Evolutionary conservation across 495 filamentous ascomycete species (phyloP), one percentile per base, ranked within the genome.

Genomic region (Lepraria neglecta): DNA sequence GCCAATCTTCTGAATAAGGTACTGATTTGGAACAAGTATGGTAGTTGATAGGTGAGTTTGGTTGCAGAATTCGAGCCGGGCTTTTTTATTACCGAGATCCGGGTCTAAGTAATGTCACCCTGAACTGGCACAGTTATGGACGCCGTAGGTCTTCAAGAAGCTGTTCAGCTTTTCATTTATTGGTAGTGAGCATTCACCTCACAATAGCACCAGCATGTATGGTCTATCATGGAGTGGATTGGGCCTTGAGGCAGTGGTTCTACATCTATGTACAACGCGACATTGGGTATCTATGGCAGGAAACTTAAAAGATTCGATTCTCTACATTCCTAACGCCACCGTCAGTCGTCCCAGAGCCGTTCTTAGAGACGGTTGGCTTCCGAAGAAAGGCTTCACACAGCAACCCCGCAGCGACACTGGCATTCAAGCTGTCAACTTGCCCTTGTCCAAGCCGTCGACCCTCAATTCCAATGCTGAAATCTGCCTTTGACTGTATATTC

Each of bases 371-470:
- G 15, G 24, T 40, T 31, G 63, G 60, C 46, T 43, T 62, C 21
- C 75, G 75, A 65, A 87, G 64, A 62, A 89, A 83, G 60, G 80
- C 79, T 64, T 85, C 80, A 72, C 85, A 86, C 46, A 96, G 71
- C 42, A 96, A 70, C 5, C 82, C 89, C 5, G 86, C 83, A n/a
- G 91, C 91, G 17, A 92, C 89, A 64, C 87, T 87, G 4, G 95
- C 91, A 69, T 96, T 95, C 67, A 96, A 75, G 73, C 89, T 94
- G 63, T 96, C 91, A 17, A 91, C 77, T 15, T 73, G 77, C 7
- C 71, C 63, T 11, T 72, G 60, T 58, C 74, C 69, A 6, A 72
- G 64, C 4, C 78, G 72, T 19, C 71, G 74, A 1, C 77, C 75
- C 3, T 76, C 74, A 38, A 87, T 84, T 31, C 77, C 80, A 51